Evolutionary conservation across 2,329 filamentous ascomycete species (phyloP).

Genomic region (Penicillium hordei): DNA sequence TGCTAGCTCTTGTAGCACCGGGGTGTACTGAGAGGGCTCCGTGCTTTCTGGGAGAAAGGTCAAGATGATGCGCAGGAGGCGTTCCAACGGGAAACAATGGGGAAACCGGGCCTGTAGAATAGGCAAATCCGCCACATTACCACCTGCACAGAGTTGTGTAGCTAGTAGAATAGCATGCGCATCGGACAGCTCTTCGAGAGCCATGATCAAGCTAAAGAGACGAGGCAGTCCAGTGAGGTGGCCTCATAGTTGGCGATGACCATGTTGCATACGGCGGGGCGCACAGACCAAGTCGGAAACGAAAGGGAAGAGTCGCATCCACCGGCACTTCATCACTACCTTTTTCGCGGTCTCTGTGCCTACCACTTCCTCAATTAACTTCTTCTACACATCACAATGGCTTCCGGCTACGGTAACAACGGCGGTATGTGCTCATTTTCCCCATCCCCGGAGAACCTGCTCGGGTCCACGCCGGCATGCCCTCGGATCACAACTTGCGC

Average conservation of each 20-base stretch:
- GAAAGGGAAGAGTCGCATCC: conserved; percentile 36
- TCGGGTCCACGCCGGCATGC: conserved; percentile 12
- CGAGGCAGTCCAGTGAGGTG: conserved; percentile 28
- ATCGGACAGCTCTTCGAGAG: conserved; percentile 47
- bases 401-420: conserved; percentile 56
- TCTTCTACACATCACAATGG: conserved; percentile 41
- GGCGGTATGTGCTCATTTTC: conserved; percentile 45
- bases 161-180: conserved; percentile 60
- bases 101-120: conserved; percentile 51
- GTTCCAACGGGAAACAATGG: conserved; percentile 51
- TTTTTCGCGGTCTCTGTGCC: conserved; percentile 25
- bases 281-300: conserved; percentile 34
- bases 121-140: conserved; percentile 54
- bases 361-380: conserved; percentile 22
- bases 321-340: conserved; percentile 26
- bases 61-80: conserved; percentile 59
- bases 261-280: conserved; percentile 28
- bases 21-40: conserved; percentile 52
- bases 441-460: not conserved
- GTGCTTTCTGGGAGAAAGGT: conserved; percentile 61
- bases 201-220: conserved; percentile 32
- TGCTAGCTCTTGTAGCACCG: conserved; percentile 50
- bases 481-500: conserved; percentile 20
- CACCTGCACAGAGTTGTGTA: conserved; percentile 55
- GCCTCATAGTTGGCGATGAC: conserved; percentile 25